Evolutionary conservation across 2,329 filamentous ascomycete genomes (phyloP).

Genomic region (Aspergillus luchuensis): DNA sequence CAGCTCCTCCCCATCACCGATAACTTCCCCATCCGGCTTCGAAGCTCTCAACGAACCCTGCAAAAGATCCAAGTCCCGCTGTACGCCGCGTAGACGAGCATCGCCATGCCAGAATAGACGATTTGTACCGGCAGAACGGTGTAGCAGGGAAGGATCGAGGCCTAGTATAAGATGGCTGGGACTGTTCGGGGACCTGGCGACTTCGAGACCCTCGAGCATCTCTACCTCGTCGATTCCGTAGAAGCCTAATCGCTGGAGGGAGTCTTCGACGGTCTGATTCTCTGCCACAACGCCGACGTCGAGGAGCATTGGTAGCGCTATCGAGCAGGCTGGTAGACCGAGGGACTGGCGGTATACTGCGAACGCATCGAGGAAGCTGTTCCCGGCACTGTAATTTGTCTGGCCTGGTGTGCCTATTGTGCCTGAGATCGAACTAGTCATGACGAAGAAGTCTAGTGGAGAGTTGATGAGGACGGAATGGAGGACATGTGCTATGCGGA

Average conservation of each 20-base stretch:
- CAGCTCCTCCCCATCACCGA: not conserved
- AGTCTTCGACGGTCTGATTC: conserved; percentile 38
- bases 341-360: not conserved
- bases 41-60: not conserved
- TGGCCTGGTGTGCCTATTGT: not conserved
- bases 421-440: not conserved
- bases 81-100: not conserved
- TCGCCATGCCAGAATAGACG: not conserved
- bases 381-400: not conserved
- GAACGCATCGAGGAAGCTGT: not conserved
- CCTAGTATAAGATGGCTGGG: not conserved
- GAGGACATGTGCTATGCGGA: not conserved
- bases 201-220: conserved; percentile 30
- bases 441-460: not conserved
- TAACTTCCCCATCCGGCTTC: not conserved
- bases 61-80: not conserved
- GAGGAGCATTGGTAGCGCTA: conserved; percentile 5
- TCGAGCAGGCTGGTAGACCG: conserved; percentile 26
- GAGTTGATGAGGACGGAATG: not conserved
- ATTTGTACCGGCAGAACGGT: not conserved
- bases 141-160: conserved; percentile 1
- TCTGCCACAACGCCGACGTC: conserved; percentile 23
- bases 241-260: conserved; percentile 40
- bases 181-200: conserved; percentile 17
- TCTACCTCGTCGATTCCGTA: conserved; percentile 38